Conservation (phyloP, 169 alveolate genomes). For the Amoebophrya sp. region DNA sequence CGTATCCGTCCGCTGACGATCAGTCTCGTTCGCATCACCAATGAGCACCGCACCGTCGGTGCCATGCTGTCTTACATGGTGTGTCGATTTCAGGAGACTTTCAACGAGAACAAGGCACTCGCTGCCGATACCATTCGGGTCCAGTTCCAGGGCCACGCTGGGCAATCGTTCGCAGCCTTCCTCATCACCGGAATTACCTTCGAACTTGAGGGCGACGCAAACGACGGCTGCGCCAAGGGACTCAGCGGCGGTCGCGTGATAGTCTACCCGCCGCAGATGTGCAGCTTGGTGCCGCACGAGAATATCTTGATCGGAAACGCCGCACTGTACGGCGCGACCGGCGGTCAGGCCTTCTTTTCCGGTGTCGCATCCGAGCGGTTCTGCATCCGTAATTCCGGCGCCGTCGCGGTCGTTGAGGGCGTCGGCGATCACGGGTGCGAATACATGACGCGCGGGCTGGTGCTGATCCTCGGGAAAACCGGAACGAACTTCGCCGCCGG, state of each 20-base stretch:
- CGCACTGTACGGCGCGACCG: conserved; percentile 65
- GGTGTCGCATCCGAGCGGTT: conserved; percentile 71
- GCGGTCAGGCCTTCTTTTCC: conserved; percentile 62
- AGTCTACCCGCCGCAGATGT: conserved; percentile 52
- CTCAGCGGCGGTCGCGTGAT: conserved; percentile 62
- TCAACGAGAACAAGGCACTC: not conserved
- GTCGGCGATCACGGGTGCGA: conserved; percentile 71
- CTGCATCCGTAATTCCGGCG: conserved; percentile 67
- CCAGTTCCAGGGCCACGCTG: conserved; percentile 57
- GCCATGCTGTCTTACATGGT: conserved; percentile 58
- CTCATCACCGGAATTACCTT: conserved; percentile 57
- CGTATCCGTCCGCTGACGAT: too few relatives aligned
- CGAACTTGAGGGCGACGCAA: conserved; percentile 66
- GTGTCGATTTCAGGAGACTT: not conserved
- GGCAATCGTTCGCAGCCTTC: conserved; percentile 61
- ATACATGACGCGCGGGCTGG: conserved; percentile 71
- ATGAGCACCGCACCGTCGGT: conserved; percentile 63
- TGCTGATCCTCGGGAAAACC: conserved; percentile 60
- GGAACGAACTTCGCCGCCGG: conserved; percentile 73
- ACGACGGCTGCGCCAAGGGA: conserved; percentile 66
- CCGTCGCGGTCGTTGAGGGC: conserved; percentile 68
- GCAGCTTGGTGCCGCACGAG: conserved; percentile 41
- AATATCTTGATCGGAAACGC: conserved; percentile 65
- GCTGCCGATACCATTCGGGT: conserved; percentile 38
- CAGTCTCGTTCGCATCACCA: conserved; percentile 54